Evolutionary conservation across 2,329 filamentous ascomycete genomes (phyloP).

Genomic region (Pseudogymnoascus pannorum): DNA sequence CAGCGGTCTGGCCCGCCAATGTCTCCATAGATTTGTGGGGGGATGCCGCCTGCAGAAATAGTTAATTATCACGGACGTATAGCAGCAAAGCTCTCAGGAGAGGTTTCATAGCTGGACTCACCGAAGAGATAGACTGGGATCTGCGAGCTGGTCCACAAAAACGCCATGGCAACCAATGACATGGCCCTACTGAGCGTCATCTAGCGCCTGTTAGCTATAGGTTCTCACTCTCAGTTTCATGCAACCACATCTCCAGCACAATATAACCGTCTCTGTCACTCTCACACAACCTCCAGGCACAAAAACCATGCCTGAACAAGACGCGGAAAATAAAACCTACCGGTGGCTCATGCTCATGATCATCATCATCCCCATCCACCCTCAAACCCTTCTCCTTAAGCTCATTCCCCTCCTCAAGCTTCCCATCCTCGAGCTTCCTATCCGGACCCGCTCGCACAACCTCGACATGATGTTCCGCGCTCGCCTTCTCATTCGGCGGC

Average conservation of each 20-base stretch:
- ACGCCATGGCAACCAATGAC: constrained; percentile 49
- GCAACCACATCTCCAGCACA: not conserved
- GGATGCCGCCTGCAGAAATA: constrained; percentile 33
- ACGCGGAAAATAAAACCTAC: constrained; percentile 26
- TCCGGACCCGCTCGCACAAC: not conserved
- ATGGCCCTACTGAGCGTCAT: constrained; percentile 42
- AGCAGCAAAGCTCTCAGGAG: not conserved
- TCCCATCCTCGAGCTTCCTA: not conserved
- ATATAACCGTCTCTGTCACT: too few species aligned
- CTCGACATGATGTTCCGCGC: not conserved
- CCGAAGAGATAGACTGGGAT: constrained; percentile 48
- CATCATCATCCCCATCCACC: constrained; percentile 39
- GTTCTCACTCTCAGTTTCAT: not conserved
- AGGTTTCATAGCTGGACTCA: constrained; percentile 18
- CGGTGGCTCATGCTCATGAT: constrained; percentile 40
- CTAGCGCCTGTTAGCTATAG: constrained; percentile 19
- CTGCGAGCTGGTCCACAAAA: constrained; percentile 53
- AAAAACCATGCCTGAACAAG: not conserved
- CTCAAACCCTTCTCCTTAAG: constrained; percentile 38
- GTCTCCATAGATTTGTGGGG: constrained; percentile 46
- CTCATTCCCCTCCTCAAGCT: constrained; percentile 15
- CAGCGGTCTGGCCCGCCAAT: constrained; percentile 43
- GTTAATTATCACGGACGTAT: not conserved
- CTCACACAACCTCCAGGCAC: too few species aligned
- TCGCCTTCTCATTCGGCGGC: constrained; percentile 20